Evolutionary conservation across 2,329 filamentous ascomycete species (phyloP).

Genomic region (Amauroascus verrucosus): DNA sequence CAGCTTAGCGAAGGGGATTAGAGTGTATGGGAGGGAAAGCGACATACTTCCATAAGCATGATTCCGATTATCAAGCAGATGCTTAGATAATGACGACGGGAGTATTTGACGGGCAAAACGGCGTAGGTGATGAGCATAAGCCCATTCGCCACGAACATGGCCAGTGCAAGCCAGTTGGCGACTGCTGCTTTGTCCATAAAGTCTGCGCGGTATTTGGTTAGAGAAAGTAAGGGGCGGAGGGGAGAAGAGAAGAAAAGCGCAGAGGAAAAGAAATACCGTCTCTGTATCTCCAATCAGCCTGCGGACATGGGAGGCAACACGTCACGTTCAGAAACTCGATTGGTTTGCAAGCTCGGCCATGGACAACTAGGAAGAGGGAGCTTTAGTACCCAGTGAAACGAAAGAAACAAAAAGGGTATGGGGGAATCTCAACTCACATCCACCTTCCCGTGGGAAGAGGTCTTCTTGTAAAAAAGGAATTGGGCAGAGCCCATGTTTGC

Average conservation of each 20-base stretch:
- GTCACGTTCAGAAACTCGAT: conserved; percentile 39
- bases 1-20: not conserved
- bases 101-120: conserved; percentile 74
- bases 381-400: conserved; percentile 1
- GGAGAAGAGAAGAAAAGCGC: not conserved
- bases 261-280: conserved; percentile 36
- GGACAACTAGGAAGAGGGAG: conserved; percentile 42
- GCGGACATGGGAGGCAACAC: conserved; percentile 87
- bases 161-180: conserved; percentile 76
- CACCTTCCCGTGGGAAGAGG: conserved; percentile 50
- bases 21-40: not conserved
- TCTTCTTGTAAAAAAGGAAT: conserved; percentile 58
- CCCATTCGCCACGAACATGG: conserved; percentile 57
- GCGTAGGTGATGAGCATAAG: conserved; percentile 74
- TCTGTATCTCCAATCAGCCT: conserved; percentile 64
- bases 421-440: conserved; percentile 46
- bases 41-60: conserved; percentile 64
- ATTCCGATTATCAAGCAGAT: conserved; percentile 72
- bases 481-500: conserved; percentile 46
- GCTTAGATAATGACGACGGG: conserved; percentile 84
- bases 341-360: conserved; percentile 51
- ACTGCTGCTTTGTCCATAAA: conserved; percentile 50
- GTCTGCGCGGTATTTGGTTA: conserved; percentile 26
- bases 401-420: conserved; percentile 46
- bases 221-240: not conserved